phyloP scores from a whole-genome alignment of 2,329 filamentous ascomycete species.

The Aphanoascus verrucosus region DNA sequence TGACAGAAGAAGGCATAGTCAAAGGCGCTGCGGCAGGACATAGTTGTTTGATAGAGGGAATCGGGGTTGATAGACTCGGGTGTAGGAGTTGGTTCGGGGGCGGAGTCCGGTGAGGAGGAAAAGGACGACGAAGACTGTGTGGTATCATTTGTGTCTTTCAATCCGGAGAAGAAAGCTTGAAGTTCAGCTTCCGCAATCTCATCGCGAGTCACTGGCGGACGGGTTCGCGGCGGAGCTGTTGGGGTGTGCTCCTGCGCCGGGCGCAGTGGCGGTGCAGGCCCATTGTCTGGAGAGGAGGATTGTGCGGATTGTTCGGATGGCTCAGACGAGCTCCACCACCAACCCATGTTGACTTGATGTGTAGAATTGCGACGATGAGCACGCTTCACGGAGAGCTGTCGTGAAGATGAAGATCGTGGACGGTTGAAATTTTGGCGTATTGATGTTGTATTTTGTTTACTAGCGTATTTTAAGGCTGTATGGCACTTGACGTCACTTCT shows the following conservation, averaged over 20 bases:
- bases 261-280: background rate
- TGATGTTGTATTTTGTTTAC: background rate
- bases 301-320: slow-evolving; percentile 19
- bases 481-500: slow-evolving; percentile 2
- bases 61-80: slow-evolving; percentile 45
- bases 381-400: background rate
- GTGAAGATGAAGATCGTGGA: background rate
- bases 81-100: slow-evolving; percentile 12
- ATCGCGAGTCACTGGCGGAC: slow-evolving; percentile 23
- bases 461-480: slow-evolving; percentile 1
- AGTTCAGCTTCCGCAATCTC: slow-evolving; percentile 47
- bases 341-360: slow-evolving; percentile 32
- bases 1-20: slow-evolving; percentile 93
- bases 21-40: slow-evolving; percentile 85
- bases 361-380: background rate
- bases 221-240: background rate
- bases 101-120: background rate
- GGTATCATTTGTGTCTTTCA: slow-evolving; percentile 27
- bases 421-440: slow-evolving; percentile 6
- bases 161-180: slow-evolving; percentile 42
- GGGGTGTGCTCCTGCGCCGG: background rate
- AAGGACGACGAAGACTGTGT: slow-evolving; percentile 14
- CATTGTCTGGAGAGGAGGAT: slow-evolving; percentile 5
- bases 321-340: slow-evolving; percentile 34
- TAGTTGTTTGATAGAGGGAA: slow-evolving; percentile 63